Evolutionary conservation across 2,329 filamentous ascomycete genomes (phyloP), one percentile per base, ranked within the genome.

Genomic region (Verticillium dahliae): DNA sequence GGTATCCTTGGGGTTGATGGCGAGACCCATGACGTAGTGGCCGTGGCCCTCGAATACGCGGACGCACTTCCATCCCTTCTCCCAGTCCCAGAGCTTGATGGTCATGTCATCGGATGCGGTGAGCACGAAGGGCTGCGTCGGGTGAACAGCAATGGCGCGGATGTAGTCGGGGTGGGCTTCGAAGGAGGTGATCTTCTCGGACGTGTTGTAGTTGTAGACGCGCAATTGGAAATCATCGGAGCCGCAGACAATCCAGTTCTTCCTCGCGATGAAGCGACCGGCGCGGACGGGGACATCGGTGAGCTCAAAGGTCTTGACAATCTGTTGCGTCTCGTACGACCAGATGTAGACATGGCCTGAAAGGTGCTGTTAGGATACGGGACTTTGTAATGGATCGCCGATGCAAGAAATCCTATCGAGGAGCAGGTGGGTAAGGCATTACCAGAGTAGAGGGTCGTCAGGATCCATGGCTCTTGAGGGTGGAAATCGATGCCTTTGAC

Each of bases 121-220:
- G 63, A 99, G 83, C 60, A 98, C 91, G 71, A 97, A 98, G 1
- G 95, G 93, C 73, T 97, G 92, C 55, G 92, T 92, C 6, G 95
- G 95, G 75, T 99, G 95, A 41, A 99, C 91, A 66, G 89, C 92
- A 69, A 99, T 97, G 58, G 95, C 93, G 70, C 95, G 91, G 74
- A 99, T 98, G 73, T 99, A 99, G 77, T 99, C 95, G 64, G 95
- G 95, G 74, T 99, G 95, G 59, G 93, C 94, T 80, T 98, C 94
- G 76, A 97, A 98, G 15, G 91, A 91, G 60, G 92, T 94, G 71
- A 98, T 95, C 85, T 97, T 98, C 79, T 99, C 95, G 63, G 92
- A 96, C 60, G 95, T 99, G 80, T 99, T 98, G 85, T 98, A 99
- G 81, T 99, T 98, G 85, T 97, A 96, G 66, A 96, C 91, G 69